Conservation (phyloP, 2,329 filamentous ascomycete genomes). For the Sphaerostilbella broomeana region DNA sequence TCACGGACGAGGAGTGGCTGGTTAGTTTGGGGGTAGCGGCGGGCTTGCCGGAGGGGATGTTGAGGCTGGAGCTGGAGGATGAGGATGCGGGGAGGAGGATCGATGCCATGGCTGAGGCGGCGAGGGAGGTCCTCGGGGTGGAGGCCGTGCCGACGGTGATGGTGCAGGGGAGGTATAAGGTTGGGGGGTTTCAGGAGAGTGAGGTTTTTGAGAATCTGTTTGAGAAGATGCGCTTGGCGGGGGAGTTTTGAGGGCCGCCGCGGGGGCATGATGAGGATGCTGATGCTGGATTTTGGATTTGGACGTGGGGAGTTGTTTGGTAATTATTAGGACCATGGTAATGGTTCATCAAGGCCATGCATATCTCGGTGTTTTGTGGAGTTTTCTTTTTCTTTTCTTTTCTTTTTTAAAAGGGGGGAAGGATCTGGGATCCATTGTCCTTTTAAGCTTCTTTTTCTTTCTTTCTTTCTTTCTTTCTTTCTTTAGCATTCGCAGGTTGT, state of each 20-base stretch:
- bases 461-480: no score
- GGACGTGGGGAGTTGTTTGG: not conserved
- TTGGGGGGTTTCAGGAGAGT: constrained; percentile 65
- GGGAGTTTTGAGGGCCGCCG: no score
- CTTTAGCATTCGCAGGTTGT: no score
- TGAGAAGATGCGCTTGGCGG: constrained; percentile 40
- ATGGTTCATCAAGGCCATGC: no score
- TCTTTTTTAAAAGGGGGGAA: no score
- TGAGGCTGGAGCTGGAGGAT: constrained; percentile 24
- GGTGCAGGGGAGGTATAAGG: constrained; percentile 59
- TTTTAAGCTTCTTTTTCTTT: no score
- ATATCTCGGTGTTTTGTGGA: no score
- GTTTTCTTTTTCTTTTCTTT: no score
- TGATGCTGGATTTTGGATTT: not conserved
- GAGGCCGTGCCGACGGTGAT: constrained; percentile 68
- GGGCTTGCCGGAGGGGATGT: constrained; percentile 23
- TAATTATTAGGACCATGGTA: not conserved
- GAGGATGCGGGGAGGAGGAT: constrained; percentile 23
- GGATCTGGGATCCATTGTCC: no score
- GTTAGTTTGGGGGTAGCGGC: constrained; percentile 27
- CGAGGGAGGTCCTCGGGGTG: constrained; percentile 33
- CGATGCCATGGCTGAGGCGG: constrained; percentile 26
- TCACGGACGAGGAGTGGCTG: constrained; percentile 36
- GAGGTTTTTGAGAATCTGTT: constrained; percentile 62
- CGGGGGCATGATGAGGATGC: not conserved